A percentile compares a stretch with the other conserved stretches of the same genome.
phyloP scores from a whole-genome alignment of 345 rosid species.

The Turritis glabra region DNA sequence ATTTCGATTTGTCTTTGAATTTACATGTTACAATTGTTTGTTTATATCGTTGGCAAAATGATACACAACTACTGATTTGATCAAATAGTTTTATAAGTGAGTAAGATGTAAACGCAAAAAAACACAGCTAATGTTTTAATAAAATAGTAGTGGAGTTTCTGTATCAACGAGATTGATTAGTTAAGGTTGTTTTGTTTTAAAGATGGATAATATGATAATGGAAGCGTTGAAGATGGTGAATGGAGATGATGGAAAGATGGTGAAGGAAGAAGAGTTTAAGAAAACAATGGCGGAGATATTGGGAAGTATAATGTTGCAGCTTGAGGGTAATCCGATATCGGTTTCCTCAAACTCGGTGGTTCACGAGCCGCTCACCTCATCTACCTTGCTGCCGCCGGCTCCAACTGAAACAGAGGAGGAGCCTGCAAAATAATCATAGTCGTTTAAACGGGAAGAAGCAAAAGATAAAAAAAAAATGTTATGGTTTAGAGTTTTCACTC shows the following conservation, averaged over 20 bases:
- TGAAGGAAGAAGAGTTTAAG: slow-evolving; percentile 89
- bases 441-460: slow-evolving; percentile 19
- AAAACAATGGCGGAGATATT: slow-evolving; percentile 65
- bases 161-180: slow-evolving; percentile 9
- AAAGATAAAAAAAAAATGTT: neutral
- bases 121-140: neutral
- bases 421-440: neutral
- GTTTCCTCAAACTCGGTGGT: slow-evolving; percentile 83
- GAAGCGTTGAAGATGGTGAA: slow-evolving; percentile 61
- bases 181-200: neutral
- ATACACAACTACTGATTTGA: no score
- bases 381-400: slow-evolving; percentile 54
- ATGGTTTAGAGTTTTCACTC: slow-evolving; percentile 21
- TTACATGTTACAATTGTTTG: no score
- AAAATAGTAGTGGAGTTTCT: neutral
- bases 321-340: slow-evolving; percentile 70
- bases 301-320: slow-evolving; percentile 82
- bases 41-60: no score
- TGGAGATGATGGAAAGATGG: slow-evolving; percentile 72
- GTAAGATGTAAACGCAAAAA: no score
- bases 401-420: slow-evolving; percentile 32
- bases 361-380: slow-evolving; percentile 80
- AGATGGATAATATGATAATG: slow-evolving; percentile 67
- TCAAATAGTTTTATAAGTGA: no score
- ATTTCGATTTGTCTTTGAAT: no score